A percentile compares a stretch with the other conserved stretches of the same genome.
These are phyloP conservation scores for Penicillium canescens DNA, from an alignment of 495 filamentous ascomycete genomes.

Conservation along the genomic window DNA sequence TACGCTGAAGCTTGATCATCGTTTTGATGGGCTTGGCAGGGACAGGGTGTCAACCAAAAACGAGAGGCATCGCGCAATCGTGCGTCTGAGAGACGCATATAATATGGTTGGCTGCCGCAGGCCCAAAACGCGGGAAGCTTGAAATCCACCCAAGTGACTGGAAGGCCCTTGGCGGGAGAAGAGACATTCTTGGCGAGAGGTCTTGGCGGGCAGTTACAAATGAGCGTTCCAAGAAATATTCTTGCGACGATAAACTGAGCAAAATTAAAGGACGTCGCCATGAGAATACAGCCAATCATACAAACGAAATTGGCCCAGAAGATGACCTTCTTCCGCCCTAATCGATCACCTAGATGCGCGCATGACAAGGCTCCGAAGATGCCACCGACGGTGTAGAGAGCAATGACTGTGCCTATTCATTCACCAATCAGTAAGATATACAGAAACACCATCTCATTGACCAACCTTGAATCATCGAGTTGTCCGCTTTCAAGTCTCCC, in stretches of 20 bases:
- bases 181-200: too few relatives aligned
- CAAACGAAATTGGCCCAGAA: slow-evolving; percentile 22
- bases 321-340: slow-evolving; percentile 28
- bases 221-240: slow-evolving; percentile 46
- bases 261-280: slow-evolving; percentile 36
- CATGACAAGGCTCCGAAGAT: slow-evolving; percentile 28
- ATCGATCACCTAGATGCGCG: slow-evolving; percentile 23
- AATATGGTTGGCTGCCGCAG: too few relatives aligned
- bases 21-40: too few relatives aligned
- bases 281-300: slow-evolving; percentile 37
- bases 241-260: slow-evolving; percentile 42
- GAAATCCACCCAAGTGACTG: too few relatives aligned
- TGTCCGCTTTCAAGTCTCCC: slow-evolving; percentile 19
- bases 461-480: slow-evolving; percentile 30
- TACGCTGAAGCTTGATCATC: too few relatives aligned
- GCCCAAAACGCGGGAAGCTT: too few relatives aligned
- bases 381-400: slow-evolving; percentile 29
- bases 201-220: too few relatives aligned
- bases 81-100: too few relatives aligned
- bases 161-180: too few relatives aligned
- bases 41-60: too few relatives aligned
- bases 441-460: background rate
- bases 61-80: too few relatives aligned
- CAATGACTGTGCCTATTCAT: slow-evolving; percentile 24
- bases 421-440: background rate